A percentile compares a stretch with the other conserved stretches of the same genome.
These are phyloP conservation scores for Cladosporium sp. DNA, from an alignment of 2,329 filamentous ascomycete species.

Conservation along the genomic window DNA sequence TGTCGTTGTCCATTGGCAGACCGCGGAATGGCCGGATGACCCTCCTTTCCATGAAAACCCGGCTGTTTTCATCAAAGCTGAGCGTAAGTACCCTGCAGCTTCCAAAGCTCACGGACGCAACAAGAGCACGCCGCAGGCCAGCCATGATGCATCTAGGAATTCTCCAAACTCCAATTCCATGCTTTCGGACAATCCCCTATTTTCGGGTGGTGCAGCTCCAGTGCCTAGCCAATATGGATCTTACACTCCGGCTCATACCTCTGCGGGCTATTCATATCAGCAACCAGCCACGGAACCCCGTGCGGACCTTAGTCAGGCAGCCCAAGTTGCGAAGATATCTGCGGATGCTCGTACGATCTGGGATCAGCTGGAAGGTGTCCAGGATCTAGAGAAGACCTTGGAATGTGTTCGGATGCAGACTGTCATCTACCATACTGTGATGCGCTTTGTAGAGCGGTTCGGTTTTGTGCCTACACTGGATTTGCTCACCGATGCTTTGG, in stretches of 20 bases:
- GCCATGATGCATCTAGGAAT: slow-evolving; percentile 10
- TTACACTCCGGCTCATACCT: neutral
- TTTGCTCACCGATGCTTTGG: slow-evolving; percentile 48
- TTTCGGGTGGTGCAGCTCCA: neutral
- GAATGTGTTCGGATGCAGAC: slow-evolving; percentile 60
- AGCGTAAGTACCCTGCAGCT: slow-evolving; percentile 12
- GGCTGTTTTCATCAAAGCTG: slow-evolving; percentile 16
- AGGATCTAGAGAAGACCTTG: slow-evolving; percentile 48
- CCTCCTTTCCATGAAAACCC: slow-evolving; percentile 62
- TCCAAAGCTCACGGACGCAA: slow-evolving; percentile 8
- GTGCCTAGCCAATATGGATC: slow-evolving; percentile 8
- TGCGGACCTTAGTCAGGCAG: slow-evolving; percentile 14
- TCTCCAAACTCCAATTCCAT: slow-evolving; percentile 10
- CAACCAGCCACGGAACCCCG: neutral
- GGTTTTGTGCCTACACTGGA: slow-evolving; percentile 54
- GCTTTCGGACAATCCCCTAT: slow-evolving; percentile 16
- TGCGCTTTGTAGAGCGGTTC: slow-evolving; percentile 56
- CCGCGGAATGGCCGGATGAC: slow-evolving; percentile 71
- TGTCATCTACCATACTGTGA: slow-evolving; percentile 60
- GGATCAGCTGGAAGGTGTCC: slow-evolving; percentile 56
- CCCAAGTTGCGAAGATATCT: slow-evolving; percentile 37
- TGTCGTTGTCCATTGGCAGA: slow-evolving; percentile 69
- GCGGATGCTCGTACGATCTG: slow-evolving; percentile 58
- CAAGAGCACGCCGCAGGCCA: slow-evolving; percentile 17
- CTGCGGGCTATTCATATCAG: neutral